These are phyloP conservation scores for Nelumbo lutea DNA, from an alignment of 164 flowering plant species.

Conservation along the genomic window DNA sequence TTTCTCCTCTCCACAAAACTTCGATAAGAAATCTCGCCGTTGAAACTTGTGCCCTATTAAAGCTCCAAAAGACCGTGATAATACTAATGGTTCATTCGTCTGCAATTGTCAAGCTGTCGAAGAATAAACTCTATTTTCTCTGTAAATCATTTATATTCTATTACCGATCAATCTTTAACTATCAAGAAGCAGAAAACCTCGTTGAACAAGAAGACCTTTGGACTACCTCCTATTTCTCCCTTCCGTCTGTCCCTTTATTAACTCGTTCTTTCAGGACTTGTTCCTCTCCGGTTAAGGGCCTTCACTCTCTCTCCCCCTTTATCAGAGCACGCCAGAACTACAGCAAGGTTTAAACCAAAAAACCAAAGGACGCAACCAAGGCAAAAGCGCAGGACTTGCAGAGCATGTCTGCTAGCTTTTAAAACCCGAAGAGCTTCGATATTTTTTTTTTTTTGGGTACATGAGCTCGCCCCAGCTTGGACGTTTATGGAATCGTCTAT, in stretches of 20 bases:
- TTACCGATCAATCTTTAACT: background rate
- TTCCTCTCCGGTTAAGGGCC: no score
- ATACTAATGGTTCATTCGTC: no score
- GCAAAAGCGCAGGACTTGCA: slow-evolving; percentile 24
- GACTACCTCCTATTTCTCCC: background rate
- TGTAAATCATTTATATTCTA: no score
- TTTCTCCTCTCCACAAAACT: background rate
- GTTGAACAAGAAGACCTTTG: no score
- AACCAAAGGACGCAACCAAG: slow-evolving; percentile 7
- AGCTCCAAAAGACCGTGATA: background rate
- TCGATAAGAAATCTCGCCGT: background rate
- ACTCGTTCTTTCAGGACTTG: no score
- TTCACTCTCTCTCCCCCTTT: no score
- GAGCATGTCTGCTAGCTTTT: slow-evolving; percentile 37
- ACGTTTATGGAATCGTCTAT: slow-evolving; percentile 8
- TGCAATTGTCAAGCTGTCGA: no score
- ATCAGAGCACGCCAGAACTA: background rate
- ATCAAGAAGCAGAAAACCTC: no score
- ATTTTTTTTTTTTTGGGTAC: no score
- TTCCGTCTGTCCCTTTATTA: background rate
- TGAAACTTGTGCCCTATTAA: background rate
- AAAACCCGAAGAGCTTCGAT: slow-evolving; percentile 13
- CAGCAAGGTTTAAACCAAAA: background rate
- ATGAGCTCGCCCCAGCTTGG: background rate
- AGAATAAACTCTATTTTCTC: no score